Evolutionary conservation across 495 filamentous ascomycete species (phyloP).

Genomic region (Hyaloscypha bicolor): DNA sequence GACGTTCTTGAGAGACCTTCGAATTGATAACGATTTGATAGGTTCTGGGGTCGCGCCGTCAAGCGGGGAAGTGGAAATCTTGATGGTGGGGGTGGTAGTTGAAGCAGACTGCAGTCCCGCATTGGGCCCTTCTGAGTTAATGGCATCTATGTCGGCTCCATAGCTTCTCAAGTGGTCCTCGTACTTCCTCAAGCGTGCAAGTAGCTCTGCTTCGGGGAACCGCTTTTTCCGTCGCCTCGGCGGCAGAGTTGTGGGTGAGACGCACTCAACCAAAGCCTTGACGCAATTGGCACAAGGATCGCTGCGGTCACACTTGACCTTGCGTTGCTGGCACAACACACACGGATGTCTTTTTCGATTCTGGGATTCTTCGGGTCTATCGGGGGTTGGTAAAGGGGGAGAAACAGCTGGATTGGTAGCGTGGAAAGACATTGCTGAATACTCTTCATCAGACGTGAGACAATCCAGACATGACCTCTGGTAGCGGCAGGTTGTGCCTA

Average conservation of each 20-base stretch:
- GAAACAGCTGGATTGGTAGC: neutral
- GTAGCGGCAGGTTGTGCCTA: neutral
- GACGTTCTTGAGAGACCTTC: constrained; percentile 20
- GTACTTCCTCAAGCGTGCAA: constrained; percentile 39
- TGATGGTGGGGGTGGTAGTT: neutral
- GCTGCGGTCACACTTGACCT: constrained; percentile 63
- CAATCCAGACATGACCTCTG: neutral
- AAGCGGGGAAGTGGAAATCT: constrained; percentile 18
- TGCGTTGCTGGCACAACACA: constrained; percentile 61
- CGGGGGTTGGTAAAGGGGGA: neutral
- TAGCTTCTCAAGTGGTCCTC: constrained; percentile 35
- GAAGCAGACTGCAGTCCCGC: neutral
- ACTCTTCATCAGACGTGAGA: neutral
- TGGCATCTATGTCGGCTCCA: constrained; percentile 28
- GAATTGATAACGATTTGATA: constrained; percentile 36
- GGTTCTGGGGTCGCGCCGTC: constrained; percentile 29
- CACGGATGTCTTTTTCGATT: constrained; percentile 30
- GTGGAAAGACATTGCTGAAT: neutral
- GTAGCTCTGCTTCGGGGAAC: constrained; percentile 36
- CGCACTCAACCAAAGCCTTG: constrained; percentile 45
- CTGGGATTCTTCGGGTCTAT: neutral
- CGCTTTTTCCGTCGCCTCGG: constrained; percentile 48
- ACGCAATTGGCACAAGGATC: constrained; percentile 52
- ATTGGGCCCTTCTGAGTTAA: constrained; percentile 16
- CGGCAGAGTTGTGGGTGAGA: constrained; percentile 42